Base-by-base conservation (phyloP, 2,329 filamentous ascomycete species). In the Colletotrichum chrysophilum region DNA sequence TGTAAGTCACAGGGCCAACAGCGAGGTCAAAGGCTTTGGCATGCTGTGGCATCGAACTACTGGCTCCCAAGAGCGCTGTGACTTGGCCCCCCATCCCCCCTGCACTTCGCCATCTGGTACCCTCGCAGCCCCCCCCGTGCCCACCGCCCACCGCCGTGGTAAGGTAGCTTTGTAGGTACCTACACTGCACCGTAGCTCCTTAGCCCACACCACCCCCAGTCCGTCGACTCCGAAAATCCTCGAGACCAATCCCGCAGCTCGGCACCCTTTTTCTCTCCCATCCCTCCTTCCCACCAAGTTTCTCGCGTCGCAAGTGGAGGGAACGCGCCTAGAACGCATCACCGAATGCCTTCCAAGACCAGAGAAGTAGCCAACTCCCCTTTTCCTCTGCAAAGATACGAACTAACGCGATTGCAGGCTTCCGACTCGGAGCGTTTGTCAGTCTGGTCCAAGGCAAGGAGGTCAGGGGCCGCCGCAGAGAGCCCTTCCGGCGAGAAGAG, bases 191-290 rank as follows among this genome's bases (percentile, higher is more conserved):
- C 24, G 62, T 68, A 66, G 72, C 80, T 78, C 79, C 79, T 77
- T 74, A 71, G 79, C 78, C 75, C 69, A 32, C 66, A 67, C 69
- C 70, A 32, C 66, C 70, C 69, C 70, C 32, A 26, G 68, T 72
- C 77, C 78, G 70, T 79, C 70, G 78, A 74, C 77, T 79, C 77
- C 79, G 77, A 79, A 77, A 78, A 77, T 78, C 77, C 78, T 78
- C 75, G 69, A 66, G 75, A 67, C 62, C 75, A 69, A 73, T 71
- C 71, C 76, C 71, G 74, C 74, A 70, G 74, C 76, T 77, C 70
- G 66, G 77, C 77, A 76, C 78, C 75, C 75, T 78, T 79, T 76
- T 68, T 74, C 76, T 69, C 55, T 66, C 77, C 71, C 69, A 73
- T 74, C 34, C 74, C 74, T 76, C 74, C 64, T 69, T 52, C 58